Conservation (phyloP, 2,329 filamentous ascomycete species). For the Colletotrichum camelliae region DNA sequence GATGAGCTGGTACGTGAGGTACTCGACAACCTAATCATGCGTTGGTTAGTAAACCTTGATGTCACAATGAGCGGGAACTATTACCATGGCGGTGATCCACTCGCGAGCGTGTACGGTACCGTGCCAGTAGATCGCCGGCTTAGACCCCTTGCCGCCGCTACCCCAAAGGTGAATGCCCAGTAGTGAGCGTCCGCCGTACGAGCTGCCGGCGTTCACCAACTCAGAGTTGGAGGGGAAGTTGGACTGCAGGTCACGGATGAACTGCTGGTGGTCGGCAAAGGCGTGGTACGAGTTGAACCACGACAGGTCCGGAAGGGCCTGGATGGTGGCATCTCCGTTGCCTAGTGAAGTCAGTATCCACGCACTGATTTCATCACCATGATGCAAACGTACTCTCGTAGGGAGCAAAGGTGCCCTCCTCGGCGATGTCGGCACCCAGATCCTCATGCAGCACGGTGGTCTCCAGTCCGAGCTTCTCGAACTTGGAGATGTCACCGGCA, state of each 20-base stretch:
- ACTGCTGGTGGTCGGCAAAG: slow-evolving; percentile 56
- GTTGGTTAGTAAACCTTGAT: not conserved
- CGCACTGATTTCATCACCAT: accelerated
- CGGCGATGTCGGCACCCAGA: slow-evolving; percentile 25
- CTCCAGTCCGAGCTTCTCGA: slow-evolving; percentile 28
- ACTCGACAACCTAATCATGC: slow-evolving; percentile 48
- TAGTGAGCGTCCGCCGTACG: slow-evolving; percentile 57
- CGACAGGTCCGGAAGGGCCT: slow-evolving; percentile 30
- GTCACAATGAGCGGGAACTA: not conserved
- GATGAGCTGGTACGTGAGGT: slow-evolving; percentile 55
- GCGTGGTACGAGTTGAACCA: slow-evolving; percentile 62
- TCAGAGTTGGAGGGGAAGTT: slow-evolving; percentile 49
- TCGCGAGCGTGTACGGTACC: slow-evolving; percentile 65
- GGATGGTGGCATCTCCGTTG: not conserved
- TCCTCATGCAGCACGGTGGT: slow-evolving; percentile 25
- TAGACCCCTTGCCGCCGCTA: slow-evolving; percentile 43
- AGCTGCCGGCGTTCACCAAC: slow-evolving; percentile 54
- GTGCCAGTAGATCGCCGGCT: slow-evolving; percentile 61
- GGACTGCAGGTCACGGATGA: slow-evolving; percentile 48
- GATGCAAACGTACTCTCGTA: not conserved
- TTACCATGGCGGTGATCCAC: slow-evolving; percentile 62
- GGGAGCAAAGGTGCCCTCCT: slow-evolving; percentile 22
- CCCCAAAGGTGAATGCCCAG: slow-evolving; percentile 66
- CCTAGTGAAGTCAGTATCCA: not conserved
- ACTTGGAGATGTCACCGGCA: slow-evolving; percentile 26